A percentile compares a stretch with the other conserved stretches of the same genome.
Conservation (phyloP, 371 early-diverging fungal genomes). For the Catenaria anguillulae region DNA sequence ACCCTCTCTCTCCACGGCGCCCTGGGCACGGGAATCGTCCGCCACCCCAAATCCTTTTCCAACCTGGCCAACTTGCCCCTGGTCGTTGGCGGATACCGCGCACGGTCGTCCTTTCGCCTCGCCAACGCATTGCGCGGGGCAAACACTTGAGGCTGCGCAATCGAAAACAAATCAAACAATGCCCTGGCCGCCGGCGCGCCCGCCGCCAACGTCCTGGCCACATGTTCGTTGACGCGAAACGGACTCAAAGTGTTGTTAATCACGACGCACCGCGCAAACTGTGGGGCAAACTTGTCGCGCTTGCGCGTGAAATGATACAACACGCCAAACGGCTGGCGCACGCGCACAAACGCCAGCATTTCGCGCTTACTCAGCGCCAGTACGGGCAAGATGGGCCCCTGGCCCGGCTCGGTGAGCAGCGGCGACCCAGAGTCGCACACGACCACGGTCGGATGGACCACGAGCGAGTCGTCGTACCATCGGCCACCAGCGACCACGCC, state of each 20-base stretch:
- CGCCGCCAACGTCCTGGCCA: background rate
- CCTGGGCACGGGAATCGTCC: too few relatives aligned
- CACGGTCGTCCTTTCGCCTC: background rate
- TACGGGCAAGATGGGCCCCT: background rate
- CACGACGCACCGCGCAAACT: background rate
- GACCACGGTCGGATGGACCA: background rate
- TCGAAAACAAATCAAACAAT: background rate
- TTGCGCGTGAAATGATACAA: background rate
- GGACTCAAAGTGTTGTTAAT: background rate
- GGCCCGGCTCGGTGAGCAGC: background rate
- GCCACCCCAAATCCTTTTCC: too few relatives aligned
- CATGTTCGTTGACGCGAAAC: background rate
- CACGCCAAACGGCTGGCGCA: background rate
- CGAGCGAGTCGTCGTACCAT: background rate
- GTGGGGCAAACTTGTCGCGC: background rate
- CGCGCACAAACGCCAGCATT: background rate
- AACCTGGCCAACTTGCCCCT: background rate
- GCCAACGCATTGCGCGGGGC: background rate
- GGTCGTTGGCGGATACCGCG: conserved; percentile 1
- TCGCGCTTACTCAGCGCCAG: background rate
- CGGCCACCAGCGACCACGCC: background rate
- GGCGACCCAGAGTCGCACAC: background rate
- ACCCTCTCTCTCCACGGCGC: too few relatives aligned
- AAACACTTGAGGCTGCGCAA: background rate
- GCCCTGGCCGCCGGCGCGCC: background rate